phyloP scores from a whole-genome alignment of 1,139 yeast species.

The Yamadazyma jaroonii region DNA sequence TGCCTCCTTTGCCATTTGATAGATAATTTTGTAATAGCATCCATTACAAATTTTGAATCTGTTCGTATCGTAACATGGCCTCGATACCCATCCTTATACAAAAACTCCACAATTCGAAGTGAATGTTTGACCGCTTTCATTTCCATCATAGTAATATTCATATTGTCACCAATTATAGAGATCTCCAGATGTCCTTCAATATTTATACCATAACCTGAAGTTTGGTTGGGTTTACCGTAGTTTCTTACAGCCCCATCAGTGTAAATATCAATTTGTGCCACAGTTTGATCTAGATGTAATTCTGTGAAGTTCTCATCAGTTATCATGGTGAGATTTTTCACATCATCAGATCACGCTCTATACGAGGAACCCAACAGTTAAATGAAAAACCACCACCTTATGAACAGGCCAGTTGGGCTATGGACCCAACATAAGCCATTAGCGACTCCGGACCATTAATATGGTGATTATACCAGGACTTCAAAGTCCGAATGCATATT shows the following conservation, averaged over 20 bases:
- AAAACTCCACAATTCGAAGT: slow-evolving; percentile 2
- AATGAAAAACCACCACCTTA: too few species aligned
- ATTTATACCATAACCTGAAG: slow-evolving; percentile 65
- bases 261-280: neutral
- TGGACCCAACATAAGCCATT: too few species aligned
- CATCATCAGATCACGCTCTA: neutral
- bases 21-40: slow-evolving; percentile 51
- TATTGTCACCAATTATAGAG: neutral
- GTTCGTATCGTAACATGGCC: slow-evolving; percentile 32
- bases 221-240: slow-evolving; percentile 50
- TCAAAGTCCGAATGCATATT: too few species aligned
- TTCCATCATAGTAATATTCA: slow-evolving; percentile 75
- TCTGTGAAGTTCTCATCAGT: neutral
- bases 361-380: neutral
- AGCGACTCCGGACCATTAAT: too few species aligned
- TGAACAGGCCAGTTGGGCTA: too few species aligned
- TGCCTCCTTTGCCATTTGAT: slow-evolving; percentile 51
- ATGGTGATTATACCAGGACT: too few species aligned
- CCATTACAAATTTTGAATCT: slow-evolving; percentile 58
- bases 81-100: neutral
- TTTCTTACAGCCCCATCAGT: slow-evolving; percentile 63
- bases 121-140: slow-evolving; percentile 54
- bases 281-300: neutral
- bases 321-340: slow-evolving; percentile 1
- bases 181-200: slow-evolving; percentile 19